Evolutionary conservation across 2,329 filamentous ascomycete genomes (phyloP).

Genomic region (Metarhizium humberi): DNA sequence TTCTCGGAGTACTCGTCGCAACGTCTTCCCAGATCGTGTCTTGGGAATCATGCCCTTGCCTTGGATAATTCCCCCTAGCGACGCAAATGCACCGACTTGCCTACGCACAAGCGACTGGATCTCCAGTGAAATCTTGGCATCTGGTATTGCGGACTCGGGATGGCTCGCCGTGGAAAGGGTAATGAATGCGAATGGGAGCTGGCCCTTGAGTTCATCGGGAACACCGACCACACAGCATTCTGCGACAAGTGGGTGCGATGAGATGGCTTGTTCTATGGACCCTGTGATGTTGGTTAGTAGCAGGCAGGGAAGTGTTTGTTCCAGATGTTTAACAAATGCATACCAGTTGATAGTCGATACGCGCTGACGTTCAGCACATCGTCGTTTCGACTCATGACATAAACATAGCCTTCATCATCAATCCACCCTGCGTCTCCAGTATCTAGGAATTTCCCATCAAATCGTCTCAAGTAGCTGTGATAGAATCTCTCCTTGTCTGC

Average conservation of each 20-base stretch:
- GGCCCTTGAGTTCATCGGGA: slow-evolving; percentile 78
- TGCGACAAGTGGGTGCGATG: slow-evolving; percentile 66
- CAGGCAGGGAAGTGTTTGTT: too few species aligned
- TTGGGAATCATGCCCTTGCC: slow-evolving; percentile 87
- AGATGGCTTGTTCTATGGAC: slow-evolving; percentile 67
- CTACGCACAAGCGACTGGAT: slow-evolving; percentile 64
- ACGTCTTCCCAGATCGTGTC: slow-evolving; percentile 84
- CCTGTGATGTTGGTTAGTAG: too few species aligned
- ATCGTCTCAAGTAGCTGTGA: slow-evolving; percentile 73
- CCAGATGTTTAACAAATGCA: not conserved
- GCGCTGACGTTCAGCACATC: slow-evolving; percentile 96
- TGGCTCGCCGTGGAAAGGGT: slow-evolving; percentile 39
- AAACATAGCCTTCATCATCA: slow-evolving; percentile 60
- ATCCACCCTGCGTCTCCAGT: slow-evolving; percentile 87
- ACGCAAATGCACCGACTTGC: slow-evolving; percentile 82
- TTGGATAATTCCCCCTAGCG: slow-evolving; percentile 76
- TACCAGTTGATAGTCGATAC: slow-evolving; percentile 80
- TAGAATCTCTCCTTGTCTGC: slow-evolving; percentile 80
- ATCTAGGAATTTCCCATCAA: slow-evolving; percentile 74
- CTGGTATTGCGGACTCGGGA: slow-evolving; percentile 40
- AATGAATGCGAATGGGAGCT: slow-evolving; percentile 85
- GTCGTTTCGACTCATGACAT: slow-evolving; percentile 59
- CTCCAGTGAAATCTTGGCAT: slow-evolving; percentile 40
- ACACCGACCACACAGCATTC: slow-evolving; percentile 83
- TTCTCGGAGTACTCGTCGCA: slow-evolving; percentile 73